Percentiles rank a stretch among this genome's conserved stretches.
Conservation (phyloP, 2,329 filamentous ascomycete genomes). For the Colletotrichum sp. region DNA sequence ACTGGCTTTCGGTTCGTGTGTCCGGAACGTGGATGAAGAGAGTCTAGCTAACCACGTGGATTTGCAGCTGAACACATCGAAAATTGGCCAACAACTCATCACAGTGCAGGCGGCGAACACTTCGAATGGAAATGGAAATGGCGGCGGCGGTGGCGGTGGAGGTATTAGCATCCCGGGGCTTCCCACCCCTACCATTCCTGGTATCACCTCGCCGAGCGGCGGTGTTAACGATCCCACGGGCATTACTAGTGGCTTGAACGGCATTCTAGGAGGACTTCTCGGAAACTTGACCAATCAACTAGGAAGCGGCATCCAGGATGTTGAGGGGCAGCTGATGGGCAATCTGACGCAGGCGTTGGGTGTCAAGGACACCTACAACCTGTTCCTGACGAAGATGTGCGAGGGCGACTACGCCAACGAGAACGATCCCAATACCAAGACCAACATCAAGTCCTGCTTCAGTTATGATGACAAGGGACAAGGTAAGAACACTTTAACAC, state of each 20-base stretch:
- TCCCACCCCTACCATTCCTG: neutral
- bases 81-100: slow-evolving; percentile 21
- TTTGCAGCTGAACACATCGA: slow-evolving; percentile 22
- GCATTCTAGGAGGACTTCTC: slow-evolving; percentile 18
- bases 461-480: slow-evolving; percentile 9
- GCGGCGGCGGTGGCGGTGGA: neutral
- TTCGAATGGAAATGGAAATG: neutral
- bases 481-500: neutral
- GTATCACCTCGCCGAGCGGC: neutral
- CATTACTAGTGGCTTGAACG: slow-evolving; percentile 12
- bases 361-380: slow-evolving; percentile 24
- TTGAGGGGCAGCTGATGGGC: slow-evolving; percentile 25
- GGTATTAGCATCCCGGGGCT: neutral
- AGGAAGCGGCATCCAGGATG: slow-evolving; percentile 22
- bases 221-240: neutral
- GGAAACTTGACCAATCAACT: slow-evolving; percentile 21
- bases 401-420: slow-evolving; percentile 21
- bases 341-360: slow-evolving; percentile 24
- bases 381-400: slow-evolving; percentile 25
- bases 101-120: slow-evolving; percentile 12
- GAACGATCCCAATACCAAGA: slow-evolving; percentile 6
- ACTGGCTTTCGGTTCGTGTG: slow-evolving; percentile 12
- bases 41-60: neutral
- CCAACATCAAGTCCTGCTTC: slow-evolving; percentile 11
- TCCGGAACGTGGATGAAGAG: rapidly evolving